phyloP scores from a whole-genome alignment of 345 rosid genomes.

The Eutrema yunnanense region DNA sequence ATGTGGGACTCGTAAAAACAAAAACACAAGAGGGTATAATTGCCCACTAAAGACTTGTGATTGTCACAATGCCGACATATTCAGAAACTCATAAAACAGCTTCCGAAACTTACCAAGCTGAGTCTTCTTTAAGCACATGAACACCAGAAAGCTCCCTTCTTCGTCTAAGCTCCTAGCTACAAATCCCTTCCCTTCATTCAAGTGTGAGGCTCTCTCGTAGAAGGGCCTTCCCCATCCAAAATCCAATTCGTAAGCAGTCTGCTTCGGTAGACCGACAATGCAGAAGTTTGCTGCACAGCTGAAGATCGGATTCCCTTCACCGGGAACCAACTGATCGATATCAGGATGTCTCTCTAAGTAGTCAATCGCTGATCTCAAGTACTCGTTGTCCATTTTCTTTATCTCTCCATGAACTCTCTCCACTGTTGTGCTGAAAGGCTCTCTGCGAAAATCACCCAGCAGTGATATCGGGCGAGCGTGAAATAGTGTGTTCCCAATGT shows the following conservation, averaged over 20 bases:
- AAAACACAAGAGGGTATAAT: background rate
- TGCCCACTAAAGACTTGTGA: background rate
- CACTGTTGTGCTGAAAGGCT: constrained; percentile 23
- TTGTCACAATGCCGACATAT: constrained; percentile 21
- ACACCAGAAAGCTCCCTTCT: constrained; percentile 52
- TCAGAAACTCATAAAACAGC: constrained; percentile 38
- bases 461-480: constrained; percentile 7
- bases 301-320: constrained; percentile 37
- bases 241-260: constrained; percentile 40
- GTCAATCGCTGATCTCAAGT: constrained; percentile 45
- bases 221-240: constrained; percentile 73
- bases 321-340: constrained; percentile 24
- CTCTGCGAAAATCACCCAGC: constrained; percentile 23
- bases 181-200: constrained; percentile 49
- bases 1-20: background rate
- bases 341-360: constrained; percentile 24
- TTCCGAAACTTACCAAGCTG: constrained; percentile 52
- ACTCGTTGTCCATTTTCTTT: constrained; percentile 30
- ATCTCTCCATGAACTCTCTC: constrained; percentile 27
- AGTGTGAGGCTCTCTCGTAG: constrained; percentile 42
- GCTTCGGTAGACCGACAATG: constrained; percentile 39
- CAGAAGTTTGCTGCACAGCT: constrained; percentile 44
- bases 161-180: constrained; percentile 35
- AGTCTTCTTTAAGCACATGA: constrained; percentile 44
- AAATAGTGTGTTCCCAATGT: constrained; percentile 40